These are phyloP conservation scores for Pelagophyceae sp. DNA, from an alignment of 352 stramenopile genomes.

Conservation along the genomic window DNA sequence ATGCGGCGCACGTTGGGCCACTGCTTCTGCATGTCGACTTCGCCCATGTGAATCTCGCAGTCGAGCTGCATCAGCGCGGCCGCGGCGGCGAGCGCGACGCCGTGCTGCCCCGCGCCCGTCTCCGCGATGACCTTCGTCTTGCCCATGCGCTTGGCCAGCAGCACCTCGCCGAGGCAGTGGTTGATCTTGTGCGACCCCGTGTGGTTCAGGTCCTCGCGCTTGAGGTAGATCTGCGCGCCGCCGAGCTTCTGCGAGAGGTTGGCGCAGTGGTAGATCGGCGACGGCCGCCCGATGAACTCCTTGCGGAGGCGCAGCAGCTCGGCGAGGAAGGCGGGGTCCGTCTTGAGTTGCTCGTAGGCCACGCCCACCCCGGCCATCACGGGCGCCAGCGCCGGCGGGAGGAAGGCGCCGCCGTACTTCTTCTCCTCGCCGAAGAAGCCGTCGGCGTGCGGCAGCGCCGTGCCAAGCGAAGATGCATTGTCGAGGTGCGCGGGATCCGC, in stretches of 20 bases:
- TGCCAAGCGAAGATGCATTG: too few species aligned
- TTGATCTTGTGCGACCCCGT: constrained; percentile 99
- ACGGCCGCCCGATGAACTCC: constrained; percentile 86
- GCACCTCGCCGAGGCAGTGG: constrained; percentile 90
- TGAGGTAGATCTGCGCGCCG: constrained; percentile 92
- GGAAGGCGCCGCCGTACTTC: constrained; percentile 95
- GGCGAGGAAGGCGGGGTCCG: constrained; percentile 85
- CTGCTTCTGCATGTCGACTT: constrained; percentile 92
- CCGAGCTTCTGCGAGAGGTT: constrained; percentile 82
- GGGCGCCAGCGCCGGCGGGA: constrained; percentile 91
- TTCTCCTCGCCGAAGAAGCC: too few species aligned
- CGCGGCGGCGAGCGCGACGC: constrained; percentile 90
- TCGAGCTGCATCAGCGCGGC: constrained; percentile 89
- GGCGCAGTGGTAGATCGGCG: constrained; percentile 89
- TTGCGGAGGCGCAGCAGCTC: constrained; percentile 75
- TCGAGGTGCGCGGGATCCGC: too few species aligned
- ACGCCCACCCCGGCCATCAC: constrained; percentile 85
- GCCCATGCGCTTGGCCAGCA: constrained; percentile 86
- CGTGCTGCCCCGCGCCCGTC: constrained; percentile 93
- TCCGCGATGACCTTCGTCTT: constrained; percentile 97
- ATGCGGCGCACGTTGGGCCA: constrained; percentile 97
- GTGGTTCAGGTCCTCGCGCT: constrained; percentile 93
- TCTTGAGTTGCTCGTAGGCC: constrained; percentile 82
- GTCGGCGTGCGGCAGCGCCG: too few species aligned
- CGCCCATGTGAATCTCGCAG: constrained; percentile 97